Percentiles rank a stretch among this genome's conserved stretches.
phyloP scores from a whole-genome alignment of 1,284 basidiomycete genomes.

The Irpex rosettiformis region DNA sequence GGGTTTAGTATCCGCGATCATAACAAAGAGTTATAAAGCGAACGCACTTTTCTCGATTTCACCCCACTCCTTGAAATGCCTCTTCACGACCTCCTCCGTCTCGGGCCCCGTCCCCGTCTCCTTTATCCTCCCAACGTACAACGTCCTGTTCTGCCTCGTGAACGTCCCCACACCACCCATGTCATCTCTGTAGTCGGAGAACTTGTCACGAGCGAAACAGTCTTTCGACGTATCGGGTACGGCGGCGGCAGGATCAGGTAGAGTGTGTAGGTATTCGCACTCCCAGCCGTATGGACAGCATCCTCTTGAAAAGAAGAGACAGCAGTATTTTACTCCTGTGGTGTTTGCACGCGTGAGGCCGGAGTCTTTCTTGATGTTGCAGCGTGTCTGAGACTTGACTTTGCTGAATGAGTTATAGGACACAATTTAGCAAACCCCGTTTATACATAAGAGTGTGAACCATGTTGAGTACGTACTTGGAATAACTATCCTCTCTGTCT shows the following conservation, averaged over 20 bases:
- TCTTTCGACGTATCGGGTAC: constrained; percentile 92
- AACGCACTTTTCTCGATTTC: constrained; percentile 86
- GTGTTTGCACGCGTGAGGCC: constrained; percentile 94
- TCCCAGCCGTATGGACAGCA: constrained; percentile 98
- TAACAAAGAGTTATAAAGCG: background rate
- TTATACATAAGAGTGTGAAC: background rate
- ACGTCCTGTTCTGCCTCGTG: constrained; percentile 88
- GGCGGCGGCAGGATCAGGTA: constrained; percentile 69
- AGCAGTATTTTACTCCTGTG: constrained; percentile 88
- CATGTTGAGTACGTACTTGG: constrained; percentile 61
- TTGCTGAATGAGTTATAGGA: constrained; percentile 55
- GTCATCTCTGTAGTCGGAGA: constrained; percentile 96
- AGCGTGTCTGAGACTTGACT: constrained; percentile 88
- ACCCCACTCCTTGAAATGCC: constrained; percentile 98
- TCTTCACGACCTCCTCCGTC: constrained; percentile 84
- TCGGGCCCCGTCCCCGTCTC: constrained; percentile 86
- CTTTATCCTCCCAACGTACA: constrained; percentile 94
- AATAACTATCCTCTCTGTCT: constrained; percentile 90
- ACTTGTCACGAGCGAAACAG: constrained; percentile 97
- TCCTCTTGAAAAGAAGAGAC: constrained; percentile 94
- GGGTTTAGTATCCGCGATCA: constrained; percentile 3
- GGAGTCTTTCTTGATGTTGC: constrained; percentile 84
- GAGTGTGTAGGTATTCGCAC: constrained; percentile 90
- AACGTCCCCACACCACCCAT: constrained; percentile 99
- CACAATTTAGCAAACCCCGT: background rate